Percentiles rank a stretch among this genome's conserved stretches.
phyloP scores from a whole-genome alignment of 768 basidiomycete genomes.

The Serendipita vermifera region DNA sequence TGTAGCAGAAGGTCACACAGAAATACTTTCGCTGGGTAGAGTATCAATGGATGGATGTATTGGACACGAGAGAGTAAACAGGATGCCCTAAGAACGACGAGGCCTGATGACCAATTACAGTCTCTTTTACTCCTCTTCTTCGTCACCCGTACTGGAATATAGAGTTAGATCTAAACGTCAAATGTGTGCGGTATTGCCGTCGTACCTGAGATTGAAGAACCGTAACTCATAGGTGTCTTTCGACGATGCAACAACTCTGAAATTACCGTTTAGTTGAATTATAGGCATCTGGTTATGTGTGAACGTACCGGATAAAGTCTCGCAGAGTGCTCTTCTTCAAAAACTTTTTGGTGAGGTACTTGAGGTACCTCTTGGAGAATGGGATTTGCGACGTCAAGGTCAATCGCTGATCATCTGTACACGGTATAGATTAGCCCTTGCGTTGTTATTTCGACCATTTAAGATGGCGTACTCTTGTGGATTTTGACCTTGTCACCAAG shows the following conservation, averaged over 20 bases:
- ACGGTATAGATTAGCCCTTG: not conserved
- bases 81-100: no score
- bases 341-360: slow-evolving; percentile 96
- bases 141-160: slow-evolving; percentile 11
- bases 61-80: no score
- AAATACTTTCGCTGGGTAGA: no score
- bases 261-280: slow-evolving; percentile 11
- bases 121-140: slow-evolving; percentile 11
- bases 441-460: not conserved
- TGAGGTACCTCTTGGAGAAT: slow-evolving; percentile 94
- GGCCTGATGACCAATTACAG: not conserved
- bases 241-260: slow-evolving; percentile 76
- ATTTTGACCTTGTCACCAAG: slow-evolving; percentile 85
- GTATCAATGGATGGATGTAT: no score
- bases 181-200: slow-evolving; percentile 12
- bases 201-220: slow-evolving; percentile 88
- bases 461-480: slow-evolving; percentile 51
- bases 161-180: slow-evolving; percentile 4
- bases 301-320: slow-evolving; percentile 81
- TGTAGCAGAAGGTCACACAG: no score
- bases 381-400: slow-evolving; percentile 75
- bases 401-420: slow-evolving; percentile 62
- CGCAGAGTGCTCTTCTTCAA: slow-evolving; percentile 94
- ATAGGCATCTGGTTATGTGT: not conserved
- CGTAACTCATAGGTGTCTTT: slow-evolving; percentile 91